Percentiles rank a stretch among this genome's conserved stretches.
Conservation (phyloP, 495 filamentous ascomycete species). For the Daldinia childiae region DNA sequence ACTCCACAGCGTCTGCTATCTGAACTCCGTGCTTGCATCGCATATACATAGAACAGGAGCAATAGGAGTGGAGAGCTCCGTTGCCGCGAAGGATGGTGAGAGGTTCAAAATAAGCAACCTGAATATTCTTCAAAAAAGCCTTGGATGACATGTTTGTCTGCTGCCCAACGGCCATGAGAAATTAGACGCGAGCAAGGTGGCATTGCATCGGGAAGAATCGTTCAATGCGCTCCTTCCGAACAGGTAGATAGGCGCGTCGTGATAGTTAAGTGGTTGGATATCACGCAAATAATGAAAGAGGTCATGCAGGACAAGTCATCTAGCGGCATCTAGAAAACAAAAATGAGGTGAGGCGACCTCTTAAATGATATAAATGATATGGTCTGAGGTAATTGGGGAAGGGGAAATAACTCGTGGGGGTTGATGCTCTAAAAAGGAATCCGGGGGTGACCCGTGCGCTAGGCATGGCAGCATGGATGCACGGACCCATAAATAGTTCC, state of each 20-base stretch:
- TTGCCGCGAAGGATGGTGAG: conserved; percentile 21
- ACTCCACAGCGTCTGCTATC: conserved; percentile 15
- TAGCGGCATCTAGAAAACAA: conserved; percentile 33
- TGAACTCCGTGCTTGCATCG: conserved; percentile 36
- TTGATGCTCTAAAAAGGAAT: conserved; percentile 25
- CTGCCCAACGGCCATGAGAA: conserved; percentile 41
- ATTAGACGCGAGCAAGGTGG: conserved; percentile 41
- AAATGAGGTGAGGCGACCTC: conserved; percentile 42
- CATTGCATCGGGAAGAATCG: conserved; percentile 44
- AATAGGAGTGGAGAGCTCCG: conserved; percentile 31
- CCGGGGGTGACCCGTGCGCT: conserved; percentile 40
- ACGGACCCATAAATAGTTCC: background rate
- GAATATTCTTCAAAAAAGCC: conserved; percentile 1
- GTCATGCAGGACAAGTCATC: conserved; percentile 50
- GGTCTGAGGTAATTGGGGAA: conserved; percentile 20
- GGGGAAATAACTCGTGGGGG: conserved; percentile 21
- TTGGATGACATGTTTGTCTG: conserved; percentile 27
- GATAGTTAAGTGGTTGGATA: conserved; percentile 32
- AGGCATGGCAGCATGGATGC: conserved; percentile 3
- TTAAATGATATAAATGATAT: conserved; percentile 29
- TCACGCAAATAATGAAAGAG: conserved; percentile 18
- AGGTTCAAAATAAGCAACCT: conserved; percentile 25
- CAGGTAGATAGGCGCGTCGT: conserved; percentile 38
- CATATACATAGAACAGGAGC: conserved; percentile 24
- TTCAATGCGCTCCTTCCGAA: conserved; percentile 29